Base-by-base conservation (phyloP, 495 filamentous ascomycete genomes). In the Eremomyces bilateralis region DNA sequence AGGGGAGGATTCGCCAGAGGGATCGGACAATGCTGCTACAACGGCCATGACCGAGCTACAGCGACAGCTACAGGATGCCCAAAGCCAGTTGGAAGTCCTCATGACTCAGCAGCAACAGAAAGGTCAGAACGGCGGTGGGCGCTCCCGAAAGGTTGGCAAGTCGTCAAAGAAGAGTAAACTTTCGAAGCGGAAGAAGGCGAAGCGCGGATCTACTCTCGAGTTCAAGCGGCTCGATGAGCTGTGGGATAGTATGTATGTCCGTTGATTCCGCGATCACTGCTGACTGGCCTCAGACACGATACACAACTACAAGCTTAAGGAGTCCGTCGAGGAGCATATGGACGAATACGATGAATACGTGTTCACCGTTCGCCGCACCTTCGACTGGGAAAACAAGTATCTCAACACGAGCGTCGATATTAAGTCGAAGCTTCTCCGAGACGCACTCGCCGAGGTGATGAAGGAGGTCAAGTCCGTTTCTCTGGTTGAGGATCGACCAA, bases 341-440 rank as follows among this genome's bases (percentile, higher is more conserved):
- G 67, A 80, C 25, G 74, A 88, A 42, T 90, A 80, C 49, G 74
- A 84, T 42, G 69, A 84, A 39, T 88, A 76, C 49, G 45, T 84
- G 29, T 93, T 93, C 56, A 81, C 78, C 20, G 78, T 91, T 8
- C 70, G 82, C 27, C 71, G 82, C 36, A 75, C 70, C 33, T 90
- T 91, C 47, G 72, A 82, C 48, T 85, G 76, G 72, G 77, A 92
- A 45, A 79, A 81, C 42, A 84, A 84, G 47, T 84, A 82, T 48
- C 58, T 67, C 39, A 64, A 72, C 20, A 88, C 80, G 0, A 60
- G 73, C 17, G 69, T 93, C 22, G 80, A 91, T 45, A 78, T 93
- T 53, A 91, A 90, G 55, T 84, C 79, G 41, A 79, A 78, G 41
- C 58, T 65, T 34, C 62, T 93, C 3, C 73, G 73, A 6, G 73